phyloP scores from a whole-genome alignment of 2,329 filamentous ascomycete species.

The Cryphonectria carpinicola region DNA sequence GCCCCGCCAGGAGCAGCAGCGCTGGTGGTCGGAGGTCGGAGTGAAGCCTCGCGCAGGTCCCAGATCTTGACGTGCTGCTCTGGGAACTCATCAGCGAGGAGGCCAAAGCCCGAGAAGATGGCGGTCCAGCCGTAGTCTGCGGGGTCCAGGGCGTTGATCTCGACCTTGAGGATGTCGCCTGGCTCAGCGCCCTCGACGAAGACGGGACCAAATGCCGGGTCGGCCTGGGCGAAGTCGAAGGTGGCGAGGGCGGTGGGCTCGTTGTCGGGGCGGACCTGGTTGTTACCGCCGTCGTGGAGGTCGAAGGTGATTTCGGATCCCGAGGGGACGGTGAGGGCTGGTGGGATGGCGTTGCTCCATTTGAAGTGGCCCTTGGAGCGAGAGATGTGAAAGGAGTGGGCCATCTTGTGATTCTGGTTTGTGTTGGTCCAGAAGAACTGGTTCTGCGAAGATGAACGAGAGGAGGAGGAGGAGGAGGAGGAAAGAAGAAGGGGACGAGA shows the following conservation, averaged over 20 bases:
- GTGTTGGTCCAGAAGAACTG: not conserved
- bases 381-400: conserved; percentile 36
- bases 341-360: conserved; percentile 52
- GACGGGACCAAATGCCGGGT: conserved; percentile 56
- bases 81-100: conserved; percentile 52
- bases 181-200: conserved; percentile 52
- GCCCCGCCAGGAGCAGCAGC: conserved; percentile 30
- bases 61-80: conserved; percentile 52
- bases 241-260: conserved; percentile 43
- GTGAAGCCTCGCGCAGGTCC: conserved; percentile 41
- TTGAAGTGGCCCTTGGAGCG: conserved; percentile 45
- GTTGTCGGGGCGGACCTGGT: conserved; percentile 50
- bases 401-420: conserved; percentile 18
- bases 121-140: conserved; percentile 57
- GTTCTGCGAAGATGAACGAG: too few species aligned
- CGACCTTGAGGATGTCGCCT: conserved; percentile 56
- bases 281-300: conserved; percentile 54
- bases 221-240: conserved; percentile 47
- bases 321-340: conserved; percentile 51
- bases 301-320: conserved; percentile 53
- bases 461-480: too few species aligned
- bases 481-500: not conserved
- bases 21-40: conserved; percentile 26
- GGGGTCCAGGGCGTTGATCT: conserved; percentile 50
- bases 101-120: conserved; percentile 54